Conservation (phyloP, 2,329 filamentous ascomycete species). For the Helotiales sp. region DNA sequence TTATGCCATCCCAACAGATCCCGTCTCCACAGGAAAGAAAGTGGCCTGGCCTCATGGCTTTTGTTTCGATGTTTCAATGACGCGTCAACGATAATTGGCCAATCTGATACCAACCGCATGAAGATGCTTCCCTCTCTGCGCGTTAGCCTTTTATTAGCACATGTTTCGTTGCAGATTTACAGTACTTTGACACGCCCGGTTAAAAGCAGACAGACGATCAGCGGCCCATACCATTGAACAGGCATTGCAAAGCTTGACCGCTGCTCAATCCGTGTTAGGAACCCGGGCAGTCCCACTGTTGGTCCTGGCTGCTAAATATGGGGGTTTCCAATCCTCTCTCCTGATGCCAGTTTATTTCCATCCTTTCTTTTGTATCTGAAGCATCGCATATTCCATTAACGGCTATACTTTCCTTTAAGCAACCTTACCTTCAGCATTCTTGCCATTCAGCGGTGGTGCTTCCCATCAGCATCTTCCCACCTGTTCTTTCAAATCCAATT, state of each 20-base stretch:
- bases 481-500: not conserved
- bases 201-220: conserved; percentile 8
- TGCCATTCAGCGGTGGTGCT: not conserved
- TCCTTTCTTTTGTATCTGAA: conserved; percentile 1
- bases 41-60: not conserved
- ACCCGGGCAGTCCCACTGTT: not conserved
- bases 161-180: conserved; percentile 1
- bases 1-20: too few species aligned
- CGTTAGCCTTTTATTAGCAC: conserved; percentile 1
- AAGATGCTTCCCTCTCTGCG: not conserved
- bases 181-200: not conserved
- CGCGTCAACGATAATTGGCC: conserved; percentile 2
- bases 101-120: conserved; percentile 9
- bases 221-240: not conserved
- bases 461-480: not conserved
- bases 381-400: not conserved
- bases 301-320: conserved; percentile 6
- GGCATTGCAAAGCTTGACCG: conserved; percentile 12
- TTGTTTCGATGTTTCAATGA: conserved; percentile 3
- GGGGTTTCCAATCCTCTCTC: not conserved
- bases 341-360: not conserved
- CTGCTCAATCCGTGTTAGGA: not conserved
- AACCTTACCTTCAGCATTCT: not conserved
- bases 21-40: too few species aligned
- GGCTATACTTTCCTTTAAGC: not conserved